phyloP scores from a whole-genome alignment of 768 basidiomycete species.

The Favolaschia claudopus region DNA sequence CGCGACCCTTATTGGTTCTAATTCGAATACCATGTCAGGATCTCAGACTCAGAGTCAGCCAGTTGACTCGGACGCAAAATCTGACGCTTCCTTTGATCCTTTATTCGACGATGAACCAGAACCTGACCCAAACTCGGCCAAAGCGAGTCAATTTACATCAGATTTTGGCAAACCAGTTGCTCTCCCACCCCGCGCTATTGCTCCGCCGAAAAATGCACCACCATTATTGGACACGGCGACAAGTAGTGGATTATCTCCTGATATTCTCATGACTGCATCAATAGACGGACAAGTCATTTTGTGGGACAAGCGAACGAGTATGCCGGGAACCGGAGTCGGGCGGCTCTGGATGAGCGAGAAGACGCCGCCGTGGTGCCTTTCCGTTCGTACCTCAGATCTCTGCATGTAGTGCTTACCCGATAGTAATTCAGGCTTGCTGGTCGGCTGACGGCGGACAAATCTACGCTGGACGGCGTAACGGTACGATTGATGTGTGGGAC shows the following conservation, averaged over 20 bases:
- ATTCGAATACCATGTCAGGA: slow-evolving; percentile 25
- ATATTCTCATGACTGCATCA: slow-evolving; percentile 86
- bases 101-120: slow-evolving; percentile 89
- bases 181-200: slow-evolving; percentile 43
- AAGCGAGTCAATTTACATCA: slow-evolving; percentile 11
- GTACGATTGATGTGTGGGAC: slow-evolving; percentile 94
- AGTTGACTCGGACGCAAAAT: slow-evolving; percentile 67
- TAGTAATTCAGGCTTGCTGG: slow-evolving; percentile 86
- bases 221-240: slow-evolving; percentile 69
- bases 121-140: not conserved
- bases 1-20: slow-evolving; percentile 28
- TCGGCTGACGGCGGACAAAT: slow-evolving; percentile 87
- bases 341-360: slow-evolving; percentile 90
- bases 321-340: slow-evolving; percentile 75
- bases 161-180: slow-evolving; percentile 19
- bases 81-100: slow-evolving; percentile 86
- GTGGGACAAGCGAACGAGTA: slow-evolving; percentile 84
- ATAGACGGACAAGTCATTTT: slow-evolving; percentile 93
- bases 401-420: not conserved
- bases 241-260: slow-evolving; percentile 75
- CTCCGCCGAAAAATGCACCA: slow-evolving; percentile 77
- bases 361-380: slow-evolving; percentile 95
- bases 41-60: slow-evolving; percentile 19
- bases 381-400: slow-evolving; percentile 59
- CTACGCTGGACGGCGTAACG: slow-evolving; percentile 90